Evolutionary conservation across 768 basidiomycete genomes (phyloP), one percentile per base, ranked within the genome.

Genomic region (Candolleomyces aberdarensis): DNA sequence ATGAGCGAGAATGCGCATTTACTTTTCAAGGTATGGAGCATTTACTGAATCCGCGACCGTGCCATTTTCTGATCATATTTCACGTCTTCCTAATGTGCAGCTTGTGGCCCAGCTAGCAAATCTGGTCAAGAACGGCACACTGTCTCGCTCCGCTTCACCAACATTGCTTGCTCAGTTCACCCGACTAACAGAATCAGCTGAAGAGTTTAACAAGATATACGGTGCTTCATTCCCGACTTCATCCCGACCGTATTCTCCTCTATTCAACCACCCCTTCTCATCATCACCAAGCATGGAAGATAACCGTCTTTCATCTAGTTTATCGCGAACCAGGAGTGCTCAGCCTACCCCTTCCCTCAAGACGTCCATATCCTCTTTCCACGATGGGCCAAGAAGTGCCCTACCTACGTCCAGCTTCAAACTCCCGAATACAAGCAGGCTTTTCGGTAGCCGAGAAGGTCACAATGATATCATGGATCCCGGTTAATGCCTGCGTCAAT

Each of bases 131-230:
- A 75, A 79, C 13, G 77, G 85, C 63, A 85, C 85, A 55, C 78
- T 78, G 22, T 78, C 83, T n/a, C 83, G 87, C 53, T 82, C 85
- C 15, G 74, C 77, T 11, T 66, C 78, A n/a, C 64, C 84, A 4
- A 72, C 79, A 39, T 77, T 96, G 47, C 84, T 91, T 61, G 82
- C 78, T 57, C 85, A 87, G 67, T 86, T 94, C 77, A 83, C 88
- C 44, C 83, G 84, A 63, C 80, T 97, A 59, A 91, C 89, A 20
- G 89, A 91, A 66, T 83, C 88, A 13, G 93, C 94, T 11, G 88
- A 96, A 72, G 92, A 92, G 71, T 90, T 94, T 66, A 87, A 91
- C 53, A 91, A 93, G 64, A 78, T 96, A 52, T 77, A 96, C 17
- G 91, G 93, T 67, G 88, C 94, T 51, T 93, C 90, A 0, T 86